These are phyloP conservation scores for Neofusicoccum kwambonambiense DNA, from an alignment of 2,329 filamentous ascomycete genomes.

Conservation along the genomic window DNA sequence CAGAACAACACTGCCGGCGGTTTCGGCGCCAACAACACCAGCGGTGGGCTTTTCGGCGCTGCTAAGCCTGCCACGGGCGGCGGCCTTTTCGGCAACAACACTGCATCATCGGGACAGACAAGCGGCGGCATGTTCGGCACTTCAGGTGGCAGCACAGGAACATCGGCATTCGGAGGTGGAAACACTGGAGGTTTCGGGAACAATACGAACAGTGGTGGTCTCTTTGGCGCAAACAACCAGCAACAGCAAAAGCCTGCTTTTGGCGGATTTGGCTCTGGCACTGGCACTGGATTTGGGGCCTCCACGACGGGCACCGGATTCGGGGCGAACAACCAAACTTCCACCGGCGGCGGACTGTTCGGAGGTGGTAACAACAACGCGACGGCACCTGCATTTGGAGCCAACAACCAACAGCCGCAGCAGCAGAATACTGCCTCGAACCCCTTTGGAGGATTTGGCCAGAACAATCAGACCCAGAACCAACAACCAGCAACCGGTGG, in stretches of 20 bases:
- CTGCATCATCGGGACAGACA: constrained; percentile 24
- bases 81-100: constrained; percentile 27
- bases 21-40: constrained; percentile 30
- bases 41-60: constrained; percentile 30
- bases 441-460: constrained; percentile 29
- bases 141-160: constrained; percentile 18
- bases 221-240: constrained; percentile 20
- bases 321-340: constrained; percentile 27
- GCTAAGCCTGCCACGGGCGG: constrained; percentile 27
- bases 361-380: constrained; percentile 21
- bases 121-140: constrained; percentile 34
- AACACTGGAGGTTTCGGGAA: constrained; percentile 41
- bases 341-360: constrained; percentile 30
- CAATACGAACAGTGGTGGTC: constrained; percentile 26
- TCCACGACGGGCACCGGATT: constrained; percentile 34
- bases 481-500: constrained; percentile 30
- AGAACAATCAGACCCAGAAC: constrained; percentile 27
- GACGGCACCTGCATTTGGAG: constrained; percentile 3
- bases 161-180: constrained; percentile 21
- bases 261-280: constrained; percentile 23
- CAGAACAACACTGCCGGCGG: constrained; percentile 26
- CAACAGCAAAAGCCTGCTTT: constrained; percentile 23
- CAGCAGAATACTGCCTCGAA: constrained; percentile 21
- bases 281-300: constrained; percentile 25
- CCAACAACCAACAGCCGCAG: constrained; percentile 20